Conservation (phyloP, 2,329 filamentous ascomycete species). For the Apiospora rasikravindrae region DNA sequence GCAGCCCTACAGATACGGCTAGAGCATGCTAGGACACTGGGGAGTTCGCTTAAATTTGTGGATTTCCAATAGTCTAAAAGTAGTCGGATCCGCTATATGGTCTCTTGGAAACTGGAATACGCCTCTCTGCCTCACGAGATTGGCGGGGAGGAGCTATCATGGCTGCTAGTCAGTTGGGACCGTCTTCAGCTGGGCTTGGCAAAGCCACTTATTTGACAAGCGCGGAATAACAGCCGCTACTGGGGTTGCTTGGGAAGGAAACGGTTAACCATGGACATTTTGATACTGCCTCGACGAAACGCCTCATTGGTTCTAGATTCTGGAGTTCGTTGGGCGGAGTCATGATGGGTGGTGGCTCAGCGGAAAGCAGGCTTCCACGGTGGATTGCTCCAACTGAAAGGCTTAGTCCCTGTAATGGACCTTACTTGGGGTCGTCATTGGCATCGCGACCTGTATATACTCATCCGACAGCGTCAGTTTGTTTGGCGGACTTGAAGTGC, state of each 20-base stretch:
- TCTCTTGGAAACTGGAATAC: background rate
- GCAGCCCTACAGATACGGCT: conserved; percentile 6
- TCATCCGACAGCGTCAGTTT: background rate
- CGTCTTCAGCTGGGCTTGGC: conserved; percentile 10
- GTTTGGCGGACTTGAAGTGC: background rate
- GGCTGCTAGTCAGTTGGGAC: background rate
- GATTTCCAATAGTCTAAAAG: background rate
- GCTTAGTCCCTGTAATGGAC: background rate
- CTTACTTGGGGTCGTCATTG: background rate
- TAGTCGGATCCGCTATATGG: background rate
- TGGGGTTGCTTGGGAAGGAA: background rate
- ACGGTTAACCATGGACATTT: background rate
- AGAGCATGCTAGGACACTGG: background rate
- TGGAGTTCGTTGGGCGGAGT: background rate
- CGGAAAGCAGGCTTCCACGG: background rate
- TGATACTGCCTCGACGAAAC: background rate
- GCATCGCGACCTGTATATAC: background rate
- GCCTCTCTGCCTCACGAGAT: background rate
- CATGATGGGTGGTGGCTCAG: background rate
- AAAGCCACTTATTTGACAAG: background rate
- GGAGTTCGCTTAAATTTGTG: conserved; percentile 2
- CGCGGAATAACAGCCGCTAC: conserved; percentile 1
- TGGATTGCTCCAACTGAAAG: background rate
- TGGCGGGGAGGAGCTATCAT: background rate
- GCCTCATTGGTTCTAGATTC: conserved; percentile 5